Percentiles rank a stretch among this genome's conserved stretches.
These are phyloP conservation scores for Vaccinium darrowii DNA, from an alignment of 148 eudicot species.

Conservation along the genomic window DNA sequence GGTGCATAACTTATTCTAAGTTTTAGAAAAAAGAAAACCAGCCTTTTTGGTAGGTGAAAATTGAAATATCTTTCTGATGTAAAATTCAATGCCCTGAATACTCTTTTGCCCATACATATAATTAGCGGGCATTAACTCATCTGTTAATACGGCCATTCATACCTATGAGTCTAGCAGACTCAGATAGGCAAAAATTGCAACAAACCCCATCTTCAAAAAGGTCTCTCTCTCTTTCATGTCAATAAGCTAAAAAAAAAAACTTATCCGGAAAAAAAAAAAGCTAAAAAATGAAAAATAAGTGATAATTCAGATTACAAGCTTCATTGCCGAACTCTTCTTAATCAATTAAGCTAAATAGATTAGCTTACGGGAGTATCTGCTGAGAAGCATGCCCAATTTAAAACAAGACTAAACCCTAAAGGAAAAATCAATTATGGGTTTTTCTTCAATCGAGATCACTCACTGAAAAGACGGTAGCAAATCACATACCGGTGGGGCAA, in stretches of 20 bases:
- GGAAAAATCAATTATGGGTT: background rate
- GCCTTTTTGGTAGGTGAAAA: background rate
- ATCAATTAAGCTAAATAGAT: background rate
- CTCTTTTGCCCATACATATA: background rate
- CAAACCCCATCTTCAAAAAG: background rate
- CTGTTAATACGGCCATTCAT: background rate
- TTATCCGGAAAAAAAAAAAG: no score
- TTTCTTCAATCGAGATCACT: background rate
- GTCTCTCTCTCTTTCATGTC: background rate
- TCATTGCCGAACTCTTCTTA: background rate
- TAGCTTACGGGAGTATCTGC: background rate
- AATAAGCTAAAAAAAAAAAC: background rate
- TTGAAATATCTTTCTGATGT: background rate
- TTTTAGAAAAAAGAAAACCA: background rate
- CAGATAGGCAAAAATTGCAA: background rate
- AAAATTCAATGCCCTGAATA: background rate
- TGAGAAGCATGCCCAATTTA: background rate
- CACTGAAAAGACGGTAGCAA: background rate
- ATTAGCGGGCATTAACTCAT: background rate
- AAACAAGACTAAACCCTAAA: background rate
- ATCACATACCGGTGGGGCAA: slow-evolving; percentile 79
- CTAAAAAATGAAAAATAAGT: no score
- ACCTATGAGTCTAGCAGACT: background rate
- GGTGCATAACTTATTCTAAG: background rate
- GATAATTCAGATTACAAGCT: background rate